Conservation (phyloP, 306 rosid genomes). For the Datisca glomerata region DNA sequence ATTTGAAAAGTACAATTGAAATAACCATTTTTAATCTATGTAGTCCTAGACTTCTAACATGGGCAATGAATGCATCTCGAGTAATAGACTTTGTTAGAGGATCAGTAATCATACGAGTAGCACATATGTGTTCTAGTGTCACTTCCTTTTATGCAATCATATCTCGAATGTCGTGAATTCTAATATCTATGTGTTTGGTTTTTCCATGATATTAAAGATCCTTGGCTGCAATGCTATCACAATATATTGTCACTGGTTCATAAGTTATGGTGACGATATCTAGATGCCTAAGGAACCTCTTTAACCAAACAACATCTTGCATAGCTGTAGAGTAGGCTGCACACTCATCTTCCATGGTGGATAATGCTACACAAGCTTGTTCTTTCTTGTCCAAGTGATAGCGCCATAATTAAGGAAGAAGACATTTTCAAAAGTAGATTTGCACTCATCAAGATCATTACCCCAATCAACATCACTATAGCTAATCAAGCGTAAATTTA, state of each 20-base stretch:
- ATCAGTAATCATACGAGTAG: neutral
- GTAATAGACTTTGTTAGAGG: neutral
- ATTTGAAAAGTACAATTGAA: no score
- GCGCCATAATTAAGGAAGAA: neutral
- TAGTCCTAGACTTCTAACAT: neutral
- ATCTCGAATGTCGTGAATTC: neutral
- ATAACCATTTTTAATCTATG: no score
- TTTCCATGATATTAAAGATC: neutral
- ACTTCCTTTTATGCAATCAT: neutral
- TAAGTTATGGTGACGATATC: accelerated
- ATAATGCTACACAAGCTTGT: neutral
- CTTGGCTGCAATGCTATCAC: neutral
- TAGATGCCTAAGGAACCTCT: neutral
- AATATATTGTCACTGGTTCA: no score
- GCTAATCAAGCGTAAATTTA: neutral
- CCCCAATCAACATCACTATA: constrained; percentile 1
- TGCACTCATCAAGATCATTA: neutral
- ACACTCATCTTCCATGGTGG: neutral
- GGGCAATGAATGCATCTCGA: neutral
- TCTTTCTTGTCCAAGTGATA: neutral
- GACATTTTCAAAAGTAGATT: no score
- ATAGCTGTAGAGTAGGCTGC: no score
- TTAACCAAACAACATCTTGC: neutral
- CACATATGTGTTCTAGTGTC: neutral
- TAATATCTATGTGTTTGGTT: neutral